Evolutionary conservation across 176 grass and related monocot species (phyloP).

Genomic region (Tillandsia fasciculata): DNA sequence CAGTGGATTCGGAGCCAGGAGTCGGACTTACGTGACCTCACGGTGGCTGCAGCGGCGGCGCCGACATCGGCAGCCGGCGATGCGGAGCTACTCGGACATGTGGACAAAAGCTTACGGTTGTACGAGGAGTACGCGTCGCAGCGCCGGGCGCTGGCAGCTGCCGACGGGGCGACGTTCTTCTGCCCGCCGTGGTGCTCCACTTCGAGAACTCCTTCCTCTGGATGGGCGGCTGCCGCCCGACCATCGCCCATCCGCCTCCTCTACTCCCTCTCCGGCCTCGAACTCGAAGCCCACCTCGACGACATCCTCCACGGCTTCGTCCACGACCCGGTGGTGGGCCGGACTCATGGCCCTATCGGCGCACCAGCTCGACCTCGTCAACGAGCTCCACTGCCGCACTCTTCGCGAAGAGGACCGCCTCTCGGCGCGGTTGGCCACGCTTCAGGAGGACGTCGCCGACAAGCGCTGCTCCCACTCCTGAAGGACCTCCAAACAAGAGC

Average conservation of each 20-base stretch:
- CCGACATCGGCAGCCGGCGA: constrained; percentile 26
- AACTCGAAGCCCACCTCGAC: constrained; percentile 45
- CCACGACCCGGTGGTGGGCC: not conserved
- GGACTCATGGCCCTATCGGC: constrained; percentile 32
- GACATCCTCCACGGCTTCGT: constrained; percentile 12
- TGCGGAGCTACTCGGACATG: constrained; percentile 22
- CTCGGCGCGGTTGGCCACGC: constrained; percentile 31
- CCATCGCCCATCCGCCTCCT: constrained; percentile 59
- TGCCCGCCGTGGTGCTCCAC: constrained; percentile 62
- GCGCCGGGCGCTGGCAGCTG: constrained; percentile 18
- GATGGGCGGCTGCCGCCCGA: constrained; percentile 61
- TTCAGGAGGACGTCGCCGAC: constrained; percentile 65
- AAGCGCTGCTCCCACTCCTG: constrained; percentile 50
- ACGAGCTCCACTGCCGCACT: constrained; percentile 49
- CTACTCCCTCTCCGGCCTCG: constrained; percentile 46
- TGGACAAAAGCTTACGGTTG: constrained; percentile 41
- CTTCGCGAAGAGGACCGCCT: constrained; percentile 40
- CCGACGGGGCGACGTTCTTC: constrained; percentile 41
- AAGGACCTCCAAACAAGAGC: constrained; percentile 11
- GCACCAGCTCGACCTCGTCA: constrained; percentile 36
- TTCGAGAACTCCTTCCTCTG: constrained; percentile 73
- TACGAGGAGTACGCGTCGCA: constrained; percentile 45
- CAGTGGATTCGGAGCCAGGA: constrained; percentile 41
- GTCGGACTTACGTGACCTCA: constrained; percentile 31
- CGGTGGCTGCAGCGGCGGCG: constrained; percentile 7